These are phyloP conservation scores for Stemphylium beticola DNA, from an alignment of 2,329 filamentous ascomycete species.

Conservation along the genomic window DNA sequence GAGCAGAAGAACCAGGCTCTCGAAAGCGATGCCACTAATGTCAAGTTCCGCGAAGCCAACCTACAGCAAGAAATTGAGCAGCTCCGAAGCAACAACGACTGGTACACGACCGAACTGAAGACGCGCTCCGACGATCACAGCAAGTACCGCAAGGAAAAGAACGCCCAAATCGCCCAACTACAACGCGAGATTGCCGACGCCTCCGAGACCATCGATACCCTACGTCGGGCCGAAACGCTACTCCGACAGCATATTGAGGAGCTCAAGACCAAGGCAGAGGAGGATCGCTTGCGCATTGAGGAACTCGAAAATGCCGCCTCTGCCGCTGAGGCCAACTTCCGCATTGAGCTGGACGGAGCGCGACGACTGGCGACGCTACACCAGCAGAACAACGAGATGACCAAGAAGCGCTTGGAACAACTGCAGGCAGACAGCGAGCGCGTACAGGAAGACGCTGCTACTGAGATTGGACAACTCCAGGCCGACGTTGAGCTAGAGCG, in stretches of 20 bases:
- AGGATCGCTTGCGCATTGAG: constrained; percentile 80
- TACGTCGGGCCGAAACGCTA: constrained; percentile 79
- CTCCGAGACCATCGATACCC: constrained; percentile 74
- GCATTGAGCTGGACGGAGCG: constrained; percentile 82
- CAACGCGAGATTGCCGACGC: constrained; percentile 89
- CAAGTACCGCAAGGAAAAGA: constrained; percentile 94
- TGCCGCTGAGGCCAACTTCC: constrained; percentile 83
- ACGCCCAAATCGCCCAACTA: constrained; percentile 83
- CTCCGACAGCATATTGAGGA: constrained; percentile 83
- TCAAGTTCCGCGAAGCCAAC: constrained; percentile 89
- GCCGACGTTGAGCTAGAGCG: constrained; percentile 60
- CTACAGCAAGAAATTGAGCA: constrained; percentile 90
- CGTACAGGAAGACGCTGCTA: constrained; percentile 70
- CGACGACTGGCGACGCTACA: constrained; percentile 83
- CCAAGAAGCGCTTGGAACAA: constrained; percentile 72
- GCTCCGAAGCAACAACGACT: constrained; percentile 88
- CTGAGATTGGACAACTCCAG: constrained; percentile 58
- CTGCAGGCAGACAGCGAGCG: constrained; percentile 69
- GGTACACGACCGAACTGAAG: constrained; percentile 90
- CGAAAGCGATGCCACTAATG: constrained; percentile 77
- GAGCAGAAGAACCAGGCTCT: constrained; percentile 85
- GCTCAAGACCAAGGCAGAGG: constrained; percentile 84
- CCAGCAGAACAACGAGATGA: constrained; percentile 74
- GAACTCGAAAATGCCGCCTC: constrained; percentile 83
- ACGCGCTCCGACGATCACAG: constrained; percentile 85